A percentile compares a stretch with the other conserved stretches of the same genome.
These are phyloP conservation scores for Aspergillus panamensis DNA, from an alignment of 495 filamentous ascomycete genomes.

Conservation along the genomic window DNA sequence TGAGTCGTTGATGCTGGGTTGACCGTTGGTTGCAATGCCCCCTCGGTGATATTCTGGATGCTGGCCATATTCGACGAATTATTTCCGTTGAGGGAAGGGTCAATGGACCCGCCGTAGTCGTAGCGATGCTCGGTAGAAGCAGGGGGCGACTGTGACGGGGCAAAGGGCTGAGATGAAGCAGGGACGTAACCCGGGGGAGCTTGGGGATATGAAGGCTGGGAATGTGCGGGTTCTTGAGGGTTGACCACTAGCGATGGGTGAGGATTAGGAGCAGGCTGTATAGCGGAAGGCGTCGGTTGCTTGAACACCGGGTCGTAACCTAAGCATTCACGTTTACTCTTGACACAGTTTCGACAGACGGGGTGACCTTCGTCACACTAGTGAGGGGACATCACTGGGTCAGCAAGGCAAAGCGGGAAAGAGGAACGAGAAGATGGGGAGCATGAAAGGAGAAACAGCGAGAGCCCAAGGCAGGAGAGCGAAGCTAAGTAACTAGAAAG, in stretches of 20 bases:
- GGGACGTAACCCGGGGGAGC: slow-evolving; percentile 58
- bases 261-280: slow-evolving; percentile 69
- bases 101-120: slow-evolving; percentile 62
- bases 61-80: slow-evolving; percentile 31
- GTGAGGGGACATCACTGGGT: slow-evolving; percentile 3
- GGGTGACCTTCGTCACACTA: slow-evolving; percentile 98
- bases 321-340: slow-evolving; percentile 94
- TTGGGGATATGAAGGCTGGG: slow-evolving; percentile 39
- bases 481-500: slow-evolving; percentile 19
- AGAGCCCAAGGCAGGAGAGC: slow-evolving; percentile 19
- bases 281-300: slow-evolving; percentile 69
- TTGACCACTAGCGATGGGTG: slow-evolving; percentile 47
- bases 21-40: slow-evolving; percentile 28
- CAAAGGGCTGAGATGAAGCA: slow-evolving; percentile 59
- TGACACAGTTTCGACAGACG: slow-evolving; percentile 93
- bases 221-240: slow-evolving; percentile 39
- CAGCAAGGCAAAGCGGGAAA: slow-evolving; percentile 17
- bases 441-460: slow-evolving; percentile 19
- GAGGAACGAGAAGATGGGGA: slow-evolving; percentile 15
- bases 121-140: slow-evolving; percentile 46
- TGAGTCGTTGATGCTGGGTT: slow-evolving; percentile 28
- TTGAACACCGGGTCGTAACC: slow-evolving; percentile 99
- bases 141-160: slow-evolving; percentile 48
- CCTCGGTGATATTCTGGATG: slow-evolving; percentile 36
- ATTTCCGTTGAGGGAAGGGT: slow-evolving; percentile 63